phyloP scores from a whole-genome alignment of 1,284 basidiomycete species.

The Ustilago trichophora region DNA sequence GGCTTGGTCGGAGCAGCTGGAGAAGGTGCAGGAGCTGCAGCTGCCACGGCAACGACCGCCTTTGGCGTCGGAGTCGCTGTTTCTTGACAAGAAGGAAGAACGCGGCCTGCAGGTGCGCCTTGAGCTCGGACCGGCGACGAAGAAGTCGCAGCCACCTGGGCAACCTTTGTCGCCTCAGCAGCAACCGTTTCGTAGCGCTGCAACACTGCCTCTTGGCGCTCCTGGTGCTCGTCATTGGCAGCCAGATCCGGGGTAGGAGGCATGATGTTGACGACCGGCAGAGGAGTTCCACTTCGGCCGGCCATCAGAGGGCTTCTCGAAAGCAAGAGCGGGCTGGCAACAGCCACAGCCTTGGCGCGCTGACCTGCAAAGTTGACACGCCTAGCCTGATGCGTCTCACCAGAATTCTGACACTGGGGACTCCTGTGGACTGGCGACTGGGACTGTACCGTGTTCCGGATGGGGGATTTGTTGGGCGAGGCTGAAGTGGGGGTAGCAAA shows the following conservation, averaged over 20 bases:
- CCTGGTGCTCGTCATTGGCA: conserved; percentile 18
- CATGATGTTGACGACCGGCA: conserved; percentile 59
- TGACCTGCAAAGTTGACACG: conserved; percentile 46
- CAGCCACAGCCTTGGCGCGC: conserved; percentile 40
- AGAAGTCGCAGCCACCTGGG: conserved; percentile 6
- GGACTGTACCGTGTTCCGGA: not conserved
- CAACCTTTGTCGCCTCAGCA: not conserved
- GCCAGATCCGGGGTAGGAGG: conserved; percentile 56
- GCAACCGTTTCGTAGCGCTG: conserved; percentile 9
- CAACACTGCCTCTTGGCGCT: conserved; percentile 12
- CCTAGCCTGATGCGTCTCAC: conserved; percentile 44
- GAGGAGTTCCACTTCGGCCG: conserved; percentile 18
- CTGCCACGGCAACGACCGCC: not conserved
- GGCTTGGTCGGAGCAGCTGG: not conserved
- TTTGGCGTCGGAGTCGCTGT: conserved; percentile 19
- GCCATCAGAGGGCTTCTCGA: conserved; percentile 33
- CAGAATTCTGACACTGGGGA: conserved; percentile 20
- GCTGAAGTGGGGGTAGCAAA: conserved; percentile 11
- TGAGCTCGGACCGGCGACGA: not conserved
- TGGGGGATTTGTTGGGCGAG: conserved; percentile 5
- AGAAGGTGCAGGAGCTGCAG: not conserved
- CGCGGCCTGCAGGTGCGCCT: not conserved
- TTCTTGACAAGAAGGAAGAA: conserved; percentile 10
- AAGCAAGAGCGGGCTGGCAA: conserved; percentile 47
- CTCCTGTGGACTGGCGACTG: conserved; percentile 14